Evolutionary conservation across 139 green algal genomes (phyloP), one percentile per base, ranked within the genome.

Genomic region (Closterium sp.): DNA sequence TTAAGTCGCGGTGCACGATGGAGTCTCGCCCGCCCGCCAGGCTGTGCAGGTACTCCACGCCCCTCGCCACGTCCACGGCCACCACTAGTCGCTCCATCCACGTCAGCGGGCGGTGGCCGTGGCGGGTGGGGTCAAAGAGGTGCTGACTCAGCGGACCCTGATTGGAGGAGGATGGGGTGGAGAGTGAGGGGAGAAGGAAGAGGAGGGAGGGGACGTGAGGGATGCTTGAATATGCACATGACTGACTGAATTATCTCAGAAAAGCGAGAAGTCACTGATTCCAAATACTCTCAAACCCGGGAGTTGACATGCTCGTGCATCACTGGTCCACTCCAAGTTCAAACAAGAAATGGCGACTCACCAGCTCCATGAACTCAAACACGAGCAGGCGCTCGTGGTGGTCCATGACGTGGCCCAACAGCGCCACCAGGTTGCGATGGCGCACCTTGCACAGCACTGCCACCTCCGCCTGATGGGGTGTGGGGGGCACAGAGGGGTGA

Each of bases 341-440:
- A n/a, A n/a, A n/a, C n/a, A n/a, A n/a, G n/a, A n/a, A n/a, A n/a
- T n/a, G n/a, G n/a, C n/a, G n/a, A n/a, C 24, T 70, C 45, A 70
- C 45, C 45, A 70, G 85, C 10, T 90, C 24, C 91, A 94, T 94
- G 88, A 45, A 94, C n/a, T 94, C 91, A 89, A 93, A 94, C 27
- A 94, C 91, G 13, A 94, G 88, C 34, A 94, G 87, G 19, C 91
- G 32, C 88, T 94, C 88, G 32, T 89, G 45, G 3, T 30, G 45
- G 31, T 96, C 95, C 4, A 93, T 91, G 45, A 95, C 96, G 29
- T 92, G 93, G 27, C 95, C 95, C 31, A 96, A 89, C 79, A 96
- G 91, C 3, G 31, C 86, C 1, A 96, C 89, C 10, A 97, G 88
- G 86, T 96, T 92, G 32, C 62, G 22, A 85, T 96, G 94, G 34